phyloP scores from a whole-genome alignment of 2,329 filamentous ascomycete genomes.

The Aspergillus sp. region DNA sequence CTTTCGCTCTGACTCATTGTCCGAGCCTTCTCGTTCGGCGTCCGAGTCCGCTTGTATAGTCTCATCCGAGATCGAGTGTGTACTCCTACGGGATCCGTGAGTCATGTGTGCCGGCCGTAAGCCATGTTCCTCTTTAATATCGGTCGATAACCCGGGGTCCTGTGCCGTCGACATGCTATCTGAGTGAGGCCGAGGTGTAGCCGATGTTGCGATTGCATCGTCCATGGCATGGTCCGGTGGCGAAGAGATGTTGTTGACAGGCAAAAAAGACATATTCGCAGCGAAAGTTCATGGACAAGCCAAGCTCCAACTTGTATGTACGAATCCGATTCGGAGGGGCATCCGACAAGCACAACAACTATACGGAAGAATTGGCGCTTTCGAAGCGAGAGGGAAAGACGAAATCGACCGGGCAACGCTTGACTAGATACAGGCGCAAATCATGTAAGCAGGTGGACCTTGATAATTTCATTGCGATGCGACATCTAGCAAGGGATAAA shows the following conservation, averaged over 20 bases:
- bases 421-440: constrained; percentile 21
- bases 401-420: constrained; percentile 16
- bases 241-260: constrained; percentile 59
- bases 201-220: constrained; percentile 55
- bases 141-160: constrained; percentile 22
- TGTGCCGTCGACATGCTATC: constrained; percentile 40
- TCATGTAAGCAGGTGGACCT: constrained; percentile 21
- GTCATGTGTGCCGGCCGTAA: constrained; percentile 41
- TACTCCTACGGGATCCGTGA: constrained; percentile 50
- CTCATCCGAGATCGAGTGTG: constrained; percentile 55
- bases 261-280: constrained; percentile 59
- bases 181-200: constrained; percentile 52
- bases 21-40: constrained; percentile 64
- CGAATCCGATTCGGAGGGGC: constrained; percentile 16
- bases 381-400: constrained; percentile 12
- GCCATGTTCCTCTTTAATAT: constrained; percentile 38
- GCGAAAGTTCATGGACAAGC: constrained; percentile 25
- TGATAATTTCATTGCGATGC: constrained; percentile 5
- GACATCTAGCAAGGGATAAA: constrained; percentile 11
- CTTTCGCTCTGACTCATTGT: constrained; percentile 63
- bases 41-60: constrained; percentile 77
- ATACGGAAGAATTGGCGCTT: constrained; percentile 13
- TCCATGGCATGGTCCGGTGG: constrained; percentile 46
- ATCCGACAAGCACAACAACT: constrained; percentile 16
- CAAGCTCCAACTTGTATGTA: constrained; percentile 24